These are phyloP conservation scores for Arthrobotrys entomopaga DNA, from an alignment of 2,329 filamentous ascomycete species.

Conservation along the genomic window DNA sequence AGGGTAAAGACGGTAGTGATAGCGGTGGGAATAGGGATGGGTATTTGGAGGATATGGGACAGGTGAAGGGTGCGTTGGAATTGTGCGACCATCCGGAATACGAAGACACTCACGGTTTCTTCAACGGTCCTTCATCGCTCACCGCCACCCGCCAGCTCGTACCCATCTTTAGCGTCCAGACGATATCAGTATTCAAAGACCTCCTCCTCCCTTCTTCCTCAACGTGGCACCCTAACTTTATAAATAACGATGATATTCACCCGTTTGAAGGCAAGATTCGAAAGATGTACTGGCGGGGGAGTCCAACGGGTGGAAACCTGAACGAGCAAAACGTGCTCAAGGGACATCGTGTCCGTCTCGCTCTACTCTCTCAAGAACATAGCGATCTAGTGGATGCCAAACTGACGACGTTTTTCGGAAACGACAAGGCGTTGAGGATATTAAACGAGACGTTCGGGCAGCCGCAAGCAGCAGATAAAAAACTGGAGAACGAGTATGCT, in stretches of 20 bases:
- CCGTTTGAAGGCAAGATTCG: constrained; percentile 67
- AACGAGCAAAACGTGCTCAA: constrained; percentile 61
- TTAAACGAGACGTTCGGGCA: no score
- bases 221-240: no score
- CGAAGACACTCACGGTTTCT: constrained; percentile 64
- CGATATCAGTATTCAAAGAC: constrained; percentile 61
- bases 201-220: no score
- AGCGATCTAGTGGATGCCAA: no score
- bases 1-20: no score
- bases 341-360: no score
- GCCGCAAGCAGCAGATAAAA: not conserved
- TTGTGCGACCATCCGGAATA: constrained; percentile 66
- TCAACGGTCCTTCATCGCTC: constrained; percentile 64
- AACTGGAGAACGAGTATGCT: constrained; percentile 15
- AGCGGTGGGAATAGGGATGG: not conserved
- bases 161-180: constrained; percentile 65
- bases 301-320: constrained; percentile 65
- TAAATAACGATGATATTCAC: constrained; percentile 59
- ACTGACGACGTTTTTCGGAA: no score
- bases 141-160: constrained; percentile 62
- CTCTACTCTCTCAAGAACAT: no score
- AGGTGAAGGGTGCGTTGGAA: constrained; percentile 57
- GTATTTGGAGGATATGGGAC: constrained; percentile 17
- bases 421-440: no score
- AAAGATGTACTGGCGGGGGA: constrained; percentile 70